Base-by-base conservation (phyloP, 2,329 filamentous ascomycete genomes). In the Tolypocladium cylindrosporum region DNA sequence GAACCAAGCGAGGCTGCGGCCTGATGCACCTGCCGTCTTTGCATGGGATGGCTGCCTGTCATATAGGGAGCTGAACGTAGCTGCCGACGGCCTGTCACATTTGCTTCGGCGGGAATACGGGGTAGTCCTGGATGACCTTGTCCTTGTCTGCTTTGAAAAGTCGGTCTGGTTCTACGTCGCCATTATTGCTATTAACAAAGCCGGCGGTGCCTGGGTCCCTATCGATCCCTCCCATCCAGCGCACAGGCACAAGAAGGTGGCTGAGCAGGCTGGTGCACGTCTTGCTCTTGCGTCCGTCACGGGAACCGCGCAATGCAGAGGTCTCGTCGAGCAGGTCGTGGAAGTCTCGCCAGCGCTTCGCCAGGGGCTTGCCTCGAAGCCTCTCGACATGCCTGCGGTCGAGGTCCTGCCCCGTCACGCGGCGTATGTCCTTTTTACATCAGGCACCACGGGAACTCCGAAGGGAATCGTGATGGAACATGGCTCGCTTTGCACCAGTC, bases 31-130 rank as follows among this genome's bases (percentile, higher is more conserved):
- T 8, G 76, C 76, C 27, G 69, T 78, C 37, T 63, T 72, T 54
- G 75, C 76, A 1, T 77, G 75, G 74, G 75, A 78, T 58, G 75
- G 75, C 24, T 60, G 65, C 52, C 71, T 75, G 58, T 75, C 74
- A 10, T 77, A 76, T 57, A 58, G 65, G 54, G 69, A 77, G 34
- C 64, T 77, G 5, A 72, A 77, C 48, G 58, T 60, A 0, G 63
- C 70, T 8, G 77, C 77, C 0, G 71, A 69, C 34, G 60, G 67
- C 4, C 66, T 79, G 9, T 73, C 74, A 2, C 64, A 64, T 9
- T 64, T 71, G 56, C 66, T 54, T 57, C 1, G 34, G 54, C 11
- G 5, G 16, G 10, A 42, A 8, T 36, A 34, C 1, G 67, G 69
- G 0, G 56, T 73, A 16, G 37, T 51, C 4, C 62, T 63, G 0